Evolutionary conservation across 2,329 filamentous ascomycete genomes (phyloP), one percentile per base, ranked within the genome.

Genomic region (Didymella glomerata): DNA sequence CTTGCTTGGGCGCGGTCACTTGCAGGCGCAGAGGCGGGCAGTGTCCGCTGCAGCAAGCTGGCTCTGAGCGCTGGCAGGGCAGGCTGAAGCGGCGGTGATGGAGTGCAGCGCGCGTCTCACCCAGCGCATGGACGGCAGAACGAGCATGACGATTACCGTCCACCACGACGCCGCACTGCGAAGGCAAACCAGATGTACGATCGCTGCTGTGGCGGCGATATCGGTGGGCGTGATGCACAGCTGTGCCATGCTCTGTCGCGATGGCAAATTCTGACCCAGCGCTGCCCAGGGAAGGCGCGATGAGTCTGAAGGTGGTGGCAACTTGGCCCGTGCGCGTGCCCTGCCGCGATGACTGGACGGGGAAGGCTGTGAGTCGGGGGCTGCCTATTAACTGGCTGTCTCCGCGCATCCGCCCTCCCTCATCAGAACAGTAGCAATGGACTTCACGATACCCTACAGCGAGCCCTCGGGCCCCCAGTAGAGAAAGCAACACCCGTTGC

Each of bases 371-470:
- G 50, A 49, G 53, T 60, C 54, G 63, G 66, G 64, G 49, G 56
- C 50, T 68, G 64, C 65, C 68, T 70, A 69, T 69, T 69, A 69
- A 64, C 67, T 70, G 64, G 64, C 68, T 60, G 64, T 63, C 41
- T 61, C 66, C 67, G 65, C 67, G 66, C 65, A 69, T 64, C 64
- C 60, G 61, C 64, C 48, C 66, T 57, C 63, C 61, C 63, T 60
- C 67, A 64, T 64, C 67, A 68, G 67, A 62, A 68, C 65, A 71
- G 68, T 62, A 75, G 66, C 64, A 66, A 75, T 75, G 73, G 66
- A 71, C 65, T 68, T 69, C 65, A 71, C 70, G 61, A 75, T 69
- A 66, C 64, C 71, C 57, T 62, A 62, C 53, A 64, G 62, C 68
- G 67, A 69, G 70, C 68, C 68, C 68, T 66, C 61, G 63, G 69